Conservation (phyloP, 495 filamentous ascomycete genomes). For the Opeltia flavorubescens region DNA sequence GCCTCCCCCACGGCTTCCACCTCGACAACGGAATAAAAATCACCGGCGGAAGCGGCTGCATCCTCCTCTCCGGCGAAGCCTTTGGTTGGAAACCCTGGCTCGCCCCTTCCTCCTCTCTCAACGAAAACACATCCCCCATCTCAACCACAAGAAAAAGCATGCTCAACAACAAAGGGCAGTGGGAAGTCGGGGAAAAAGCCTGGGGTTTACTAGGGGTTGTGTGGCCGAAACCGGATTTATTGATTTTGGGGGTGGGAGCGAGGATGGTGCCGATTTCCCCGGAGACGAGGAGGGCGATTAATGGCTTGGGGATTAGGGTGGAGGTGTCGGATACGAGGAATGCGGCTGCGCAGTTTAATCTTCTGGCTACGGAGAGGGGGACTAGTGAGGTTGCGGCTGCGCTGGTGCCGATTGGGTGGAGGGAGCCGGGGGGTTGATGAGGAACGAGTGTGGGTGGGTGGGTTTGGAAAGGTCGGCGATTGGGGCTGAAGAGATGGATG, state of each 20-base stretch:
- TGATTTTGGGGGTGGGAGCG: conserved; percentile 77
- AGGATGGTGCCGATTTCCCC: conserved; percentile 63
- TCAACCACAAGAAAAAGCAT: conserved; percentile 32
- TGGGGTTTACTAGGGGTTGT: conserved; percentile 68
- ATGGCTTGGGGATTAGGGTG: conserved; percentile 65
- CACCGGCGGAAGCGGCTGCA: conserved; percentile 45
- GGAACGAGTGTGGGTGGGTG: no score
- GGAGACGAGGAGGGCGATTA: conserved; percentile 53
- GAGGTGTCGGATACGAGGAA: conserved; percentile 90
- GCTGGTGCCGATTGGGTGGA: conserved; percentile 76
- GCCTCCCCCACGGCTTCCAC: conserved; percentile 61
- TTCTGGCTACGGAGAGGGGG: conserved; percentile 73
- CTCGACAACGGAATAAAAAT: conserved; percentile 65
- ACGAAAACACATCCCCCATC: background rate
- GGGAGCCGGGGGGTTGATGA: conserved; percentile 25
- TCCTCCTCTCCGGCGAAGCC: conserved; percentile 74
- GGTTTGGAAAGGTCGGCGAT: no score
- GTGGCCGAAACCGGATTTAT: conserved; percentile 85
- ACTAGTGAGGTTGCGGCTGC: conserved; percentile 73
- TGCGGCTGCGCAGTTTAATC: conserved; percentile 80
- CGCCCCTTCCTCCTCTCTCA: conserved; percentile 7
- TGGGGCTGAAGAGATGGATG: background rate
- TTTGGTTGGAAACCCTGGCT: conserved; percentile 80
- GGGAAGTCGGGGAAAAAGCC: conserved; percentile 54
- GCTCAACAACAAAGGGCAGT: conserved; percentile 64